Evolutionary conservation across 305 asterid genomes (phyloP).

Genomic region (Fraxinus platypoda): DNA sequence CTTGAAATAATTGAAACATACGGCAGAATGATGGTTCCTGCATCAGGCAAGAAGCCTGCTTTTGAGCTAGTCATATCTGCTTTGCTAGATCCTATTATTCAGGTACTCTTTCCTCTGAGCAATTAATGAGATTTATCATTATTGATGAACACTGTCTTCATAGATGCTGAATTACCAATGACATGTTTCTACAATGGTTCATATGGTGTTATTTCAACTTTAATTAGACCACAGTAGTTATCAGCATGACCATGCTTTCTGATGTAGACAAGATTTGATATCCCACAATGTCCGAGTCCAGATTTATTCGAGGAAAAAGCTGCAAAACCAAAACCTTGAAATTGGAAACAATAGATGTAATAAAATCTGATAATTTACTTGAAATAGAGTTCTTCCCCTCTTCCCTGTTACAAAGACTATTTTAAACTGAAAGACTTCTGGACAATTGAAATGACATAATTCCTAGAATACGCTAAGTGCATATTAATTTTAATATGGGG

Average conservation of each 20-base stretch:
- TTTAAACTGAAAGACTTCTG: background rate
- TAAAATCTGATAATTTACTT: background rate
- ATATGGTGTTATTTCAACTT: background rate
- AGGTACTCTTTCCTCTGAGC: constrained; percentile 42
- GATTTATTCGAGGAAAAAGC: background rate
- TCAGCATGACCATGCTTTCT: background rate
- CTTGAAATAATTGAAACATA: constrained; percentile 88
- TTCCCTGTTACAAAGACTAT: background rate
- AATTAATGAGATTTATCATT: constrained; percentile 20
- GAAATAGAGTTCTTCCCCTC: background rate
- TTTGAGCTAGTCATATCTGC: constrained; percentile 94
- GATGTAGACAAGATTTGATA: background rate
- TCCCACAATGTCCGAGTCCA: background rate
- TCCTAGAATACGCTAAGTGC: background rate
- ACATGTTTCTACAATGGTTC: background rate
- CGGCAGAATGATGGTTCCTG: constrained; percentile 81
- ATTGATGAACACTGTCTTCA: background rate
- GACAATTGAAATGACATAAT: background rate
- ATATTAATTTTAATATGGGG: background rate
- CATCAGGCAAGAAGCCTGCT: constrained; percentile 69
- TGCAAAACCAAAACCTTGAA: background rate
- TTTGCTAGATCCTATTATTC: constrained; percentile 91
- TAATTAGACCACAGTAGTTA: background rate
- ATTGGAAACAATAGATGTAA: background rate
- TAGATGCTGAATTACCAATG: background rate